Conservation (phyloP, 139 green algal genomes). For the Picochlorum sp. region DNA sequence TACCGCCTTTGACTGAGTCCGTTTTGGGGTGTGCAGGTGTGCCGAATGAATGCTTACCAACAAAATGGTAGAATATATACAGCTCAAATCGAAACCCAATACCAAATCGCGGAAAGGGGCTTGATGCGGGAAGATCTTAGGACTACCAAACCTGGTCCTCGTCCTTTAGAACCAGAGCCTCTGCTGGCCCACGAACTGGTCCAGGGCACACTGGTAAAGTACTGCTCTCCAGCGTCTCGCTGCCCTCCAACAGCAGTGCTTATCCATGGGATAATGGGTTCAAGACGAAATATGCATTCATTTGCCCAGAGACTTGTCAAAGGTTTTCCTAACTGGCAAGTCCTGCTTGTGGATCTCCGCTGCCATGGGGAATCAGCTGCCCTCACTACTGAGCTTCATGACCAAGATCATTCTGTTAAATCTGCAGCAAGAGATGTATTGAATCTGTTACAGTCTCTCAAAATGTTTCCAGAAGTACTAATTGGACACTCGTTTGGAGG, state of each 20-base stretch:
- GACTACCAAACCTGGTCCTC: background rate
- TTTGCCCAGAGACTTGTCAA: slow-evolving; percentile 66
- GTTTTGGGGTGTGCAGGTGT: too few relatives aligned
- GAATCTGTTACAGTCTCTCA: slow-evolving; percentile 56
- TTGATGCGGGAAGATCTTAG: too few relatives aligned
- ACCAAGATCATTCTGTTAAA: slow-evolving; percentile 46
- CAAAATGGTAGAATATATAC: too few relatives aligned
- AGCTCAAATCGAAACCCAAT: too few relatives aligned
- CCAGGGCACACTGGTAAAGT: slow-evolving; percentile 38
- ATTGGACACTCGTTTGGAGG: slow-evolving; percentile 89
- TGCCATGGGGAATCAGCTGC: slow-evolving; percentile 79
- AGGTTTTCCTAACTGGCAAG: slow-evolving; percentile 72
- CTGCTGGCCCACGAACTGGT: slow-evolving; percentile 45
- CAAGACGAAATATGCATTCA: slow-evolving; percentile 64
- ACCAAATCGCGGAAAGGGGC: too few relatives aligned
- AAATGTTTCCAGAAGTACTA: slow-evolving; percentile 77
- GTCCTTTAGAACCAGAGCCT: background rate
- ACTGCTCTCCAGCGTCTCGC: background rate
- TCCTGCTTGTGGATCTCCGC: slow-evolving; percentile 84
- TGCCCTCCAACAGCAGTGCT: slow-evolving; percentile 79
- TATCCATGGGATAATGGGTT: slow-evolving; percentile 89
- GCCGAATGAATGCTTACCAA: too few relatives aligned
- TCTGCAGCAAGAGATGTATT: slow-evolving; percentile 61
- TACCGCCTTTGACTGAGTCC: too few relatives aligned
- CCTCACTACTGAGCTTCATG: slow-evolving; percentile 1